These are phyloP conservation scores for Claviceps paspali DNA, from an alignment of 2,329 filamentous ascomycete species.

Conservation along the genomic window DNA sequence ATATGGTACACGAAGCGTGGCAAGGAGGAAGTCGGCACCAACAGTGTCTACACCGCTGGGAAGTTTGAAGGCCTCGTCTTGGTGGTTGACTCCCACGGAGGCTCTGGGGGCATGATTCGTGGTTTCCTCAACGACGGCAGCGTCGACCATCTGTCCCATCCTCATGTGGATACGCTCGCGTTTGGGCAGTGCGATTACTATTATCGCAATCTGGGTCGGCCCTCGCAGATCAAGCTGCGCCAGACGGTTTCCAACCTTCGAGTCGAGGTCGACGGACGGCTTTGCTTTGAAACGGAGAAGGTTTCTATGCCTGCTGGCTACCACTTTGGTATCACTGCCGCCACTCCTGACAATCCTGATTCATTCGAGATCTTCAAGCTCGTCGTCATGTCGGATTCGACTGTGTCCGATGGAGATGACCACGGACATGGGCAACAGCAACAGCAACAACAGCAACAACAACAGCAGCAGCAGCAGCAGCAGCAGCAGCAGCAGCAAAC, in stretches of 20 bases:
- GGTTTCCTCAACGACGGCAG: constrained; percentile 89
- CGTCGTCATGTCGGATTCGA: constrained; percentile 47
- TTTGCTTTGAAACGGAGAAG: constrained; percentile 74
- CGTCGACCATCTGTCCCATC: constrained; percentile 61
- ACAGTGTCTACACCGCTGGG: constrained; percentile 70
- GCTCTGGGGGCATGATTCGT: constrained; percentile 62
- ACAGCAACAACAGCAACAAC: too few species aligned
- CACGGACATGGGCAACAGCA: too few species aligned
- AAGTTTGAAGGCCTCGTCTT: constrained; percentile 84
- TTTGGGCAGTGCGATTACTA: constrained; percentile 86
- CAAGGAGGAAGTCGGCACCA: constrained; percentile 45
- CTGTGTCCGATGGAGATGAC: constrained; percentile 8
- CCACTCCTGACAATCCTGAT: constrained; percentile 80
- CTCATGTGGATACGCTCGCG: constrained; percentile 66
- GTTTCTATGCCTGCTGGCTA: constrained; percentile 68
- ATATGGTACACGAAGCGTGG: constrained; percentile 76
- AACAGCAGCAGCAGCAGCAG: constrained; percentile 15
- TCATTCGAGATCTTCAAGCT: constrained; percentile 91
- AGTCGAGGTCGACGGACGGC: constrained; percentile 63
- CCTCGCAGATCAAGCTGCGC: constrained; percentile 61
- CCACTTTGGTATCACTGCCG: constrained; percentile 73
- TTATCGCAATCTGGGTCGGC: constrained; percentile 82
- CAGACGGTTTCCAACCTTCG: constrained; percentile 51
- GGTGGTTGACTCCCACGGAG: constrained; percentile 71
- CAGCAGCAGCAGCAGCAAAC: constrained; percentile 20